Conservation (phyloP, 2,329 filamentous ascomycete genomes). For the Trichoderma harzianum region DNA sequence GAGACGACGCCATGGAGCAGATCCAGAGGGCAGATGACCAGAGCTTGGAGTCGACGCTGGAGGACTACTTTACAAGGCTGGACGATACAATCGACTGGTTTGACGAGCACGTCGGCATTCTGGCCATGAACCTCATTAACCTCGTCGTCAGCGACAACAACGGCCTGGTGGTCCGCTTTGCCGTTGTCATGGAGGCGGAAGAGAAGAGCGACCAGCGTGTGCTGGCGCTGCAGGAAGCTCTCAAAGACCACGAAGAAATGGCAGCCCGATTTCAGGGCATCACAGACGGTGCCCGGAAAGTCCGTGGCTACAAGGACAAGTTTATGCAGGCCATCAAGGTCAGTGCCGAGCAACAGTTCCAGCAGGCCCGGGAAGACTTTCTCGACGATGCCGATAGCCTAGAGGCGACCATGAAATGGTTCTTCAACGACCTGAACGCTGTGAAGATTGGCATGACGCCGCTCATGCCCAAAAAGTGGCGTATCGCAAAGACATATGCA, state of each 20-base stretch:
- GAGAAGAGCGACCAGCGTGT: slow-evolving; percentile 95
- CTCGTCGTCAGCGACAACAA: slow-evolving; percentile 84
- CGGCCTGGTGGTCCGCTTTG: slow-evolving; percentile 84
- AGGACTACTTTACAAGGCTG: slow-evolving; percentile 83
- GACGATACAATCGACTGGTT: slow-evolving; percentile 92
- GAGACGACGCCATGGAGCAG: slow-evolving; percentile 95
- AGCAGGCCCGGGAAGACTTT: slow-evolving; percentile 69
- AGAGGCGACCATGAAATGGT: slow-evolving; percentile 91
- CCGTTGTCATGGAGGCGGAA: slow-evolving; percentile 89
- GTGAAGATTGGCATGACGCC: slow-evolving; percentile 89
- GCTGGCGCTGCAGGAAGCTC: slow-evolving; percentile 84
- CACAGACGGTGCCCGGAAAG: slow-evolving; percentile 85
- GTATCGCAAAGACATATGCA: slow-evolving; percentile 85
- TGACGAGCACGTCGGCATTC: slow-evolving; percentile 85
- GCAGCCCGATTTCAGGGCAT: slow-evolving; percentile 92
- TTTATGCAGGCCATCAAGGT: slow-evolving; percentile 78
- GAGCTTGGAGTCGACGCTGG: slow-evolving; percentile 74
- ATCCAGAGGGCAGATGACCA: slow-evolving; percentile 73
- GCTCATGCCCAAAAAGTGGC: slow-evolving; percentile 95
- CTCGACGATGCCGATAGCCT: slow-evolving; percentile 77
- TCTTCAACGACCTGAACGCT: slow-evolving; percentile 94
- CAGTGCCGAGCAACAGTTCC: slow-evolving; percentile 71
- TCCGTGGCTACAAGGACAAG: slow-evolving; percentile 95
- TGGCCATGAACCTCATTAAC: slow-evolving; percentile 86
- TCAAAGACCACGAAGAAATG: slow-evolving; percentile 94